Evolutionary conservation across 2,329 filamentous ascomycete species (phyloP), one percentile per base, ranked within the genome.

Genomic region (Diaporthe amygdali): DNA sequence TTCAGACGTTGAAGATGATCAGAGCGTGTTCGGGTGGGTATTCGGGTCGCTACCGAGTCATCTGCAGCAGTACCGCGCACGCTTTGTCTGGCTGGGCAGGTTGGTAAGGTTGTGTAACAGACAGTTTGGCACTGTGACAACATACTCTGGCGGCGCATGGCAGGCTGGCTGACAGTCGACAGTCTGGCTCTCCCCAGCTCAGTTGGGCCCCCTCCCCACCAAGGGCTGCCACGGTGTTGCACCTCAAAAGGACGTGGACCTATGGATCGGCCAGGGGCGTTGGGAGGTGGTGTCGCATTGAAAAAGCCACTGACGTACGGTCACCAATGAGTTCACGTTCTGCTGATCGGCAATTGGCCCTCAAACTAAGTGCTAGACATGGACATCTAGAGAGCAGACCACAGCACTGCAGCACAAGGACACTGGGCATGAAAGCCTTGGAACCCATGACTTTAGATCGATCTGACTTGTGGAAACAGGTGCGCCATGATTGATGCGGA

Each of bases 251-350:
- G 59, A 49, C 59, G 59, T 64, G 44, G 44, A 30, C 59, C 59
- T 49, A 64, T 64, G 59, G 56, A 47, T 63, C 56, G 30, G 56
- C 56, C 56, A 63, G 41, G 56, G 56, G 56, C 41, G 12, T 12
- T 25, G 41, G 37, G 30, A 20, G 17, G 41, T 63, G 56, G 46
- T 47, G 56, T 47, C 44, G 56, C 56, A 63, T 22, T 20, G 39
- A 49, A 64, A 64, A 49, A 64, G 44, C 59, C 59, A 64, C 59
- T 44, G 22, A 64, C 59, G 59, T 64, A 64, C 17, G 44, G 41
- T 6, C 22, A 39, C 22, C 22, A 27, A 22, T 22, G 34, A 14
- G 34, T 59, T 59, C 34, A 15, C 39, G 54, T 20, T 59, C n/a
- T 41, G 54, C 56, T 44, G 37, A 61, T 61, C 54, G 10, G 54